phyloP scores from a whole-genome alignment of 2,329 filamentous ascomycete genomes.

The Chaetomium strumarium region DNA sequence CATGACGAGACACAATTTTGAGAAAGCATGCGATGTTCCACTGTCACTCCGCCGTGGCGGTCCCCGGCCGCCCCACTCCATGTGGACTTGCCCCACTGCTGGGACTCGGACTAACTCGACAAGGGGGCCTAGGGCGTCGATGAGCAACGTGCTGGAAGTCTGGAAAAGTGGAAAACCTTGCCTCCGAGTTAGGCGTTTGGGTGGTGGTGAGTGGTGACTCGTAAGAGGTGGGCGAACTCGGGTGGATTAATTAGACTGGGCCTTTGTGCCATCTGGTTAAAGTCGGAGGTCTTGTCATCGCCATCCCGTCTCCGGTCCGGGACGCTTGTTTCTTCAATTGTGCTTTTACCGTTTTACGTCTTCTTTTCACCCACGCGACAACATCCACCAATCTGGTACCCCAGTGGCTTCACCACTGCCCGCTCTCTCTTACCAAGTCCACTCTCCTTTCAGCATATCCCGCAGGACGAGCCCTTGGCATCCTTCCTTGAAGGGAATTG shows the following conservation, averaged over 20 bases:
- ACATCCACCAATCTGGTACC: not conserved
- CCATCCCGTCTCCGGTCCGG: not conserved
- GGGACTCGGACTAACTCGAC: not conserved
- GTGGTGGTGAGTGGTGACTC: constrained; percentile 14
- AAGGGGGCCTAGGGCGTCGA: not conserved
- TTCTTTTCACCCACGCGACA: constrained; percentile 2
- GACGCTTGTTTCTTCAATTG: not conserved
- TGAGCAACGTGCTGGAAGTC: not conserved
- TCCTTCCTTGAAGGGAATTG: not conserved
- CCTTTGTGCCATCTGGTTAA: constrained; percentile 1
- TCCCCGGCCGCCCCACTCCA: constrained; percentile 3
- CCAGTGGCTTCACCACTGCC: constrained; percentile 12
- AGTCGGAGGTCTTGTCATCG: not conserved
- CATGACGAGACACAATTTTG: too few relatives aligned
- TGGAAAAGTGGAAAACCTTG: constrained; percentile 18
- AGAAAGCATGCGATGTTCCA: not conserved
- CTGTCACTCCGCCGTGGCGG: constrained; percentile 10
- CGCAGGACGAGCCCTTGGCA: constrained; percentile 2
- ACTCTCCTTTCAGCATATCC: constrained; percentile 12
- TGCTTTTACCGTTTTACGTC: not conserved
- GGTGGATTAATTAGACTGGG: constrained; percentile 1
- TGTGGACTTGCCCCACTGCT: constrained; percentile 5
- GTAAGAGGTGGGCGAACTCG: constrained; percentile 3
- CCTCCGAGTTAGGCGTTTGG: constrained; percentile 23
- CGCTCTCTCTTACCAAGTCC: not conserved